Base-by-base conservation (phyloP, 257 asterid genomes). In the Cynanchum wilfordii region DNA sequence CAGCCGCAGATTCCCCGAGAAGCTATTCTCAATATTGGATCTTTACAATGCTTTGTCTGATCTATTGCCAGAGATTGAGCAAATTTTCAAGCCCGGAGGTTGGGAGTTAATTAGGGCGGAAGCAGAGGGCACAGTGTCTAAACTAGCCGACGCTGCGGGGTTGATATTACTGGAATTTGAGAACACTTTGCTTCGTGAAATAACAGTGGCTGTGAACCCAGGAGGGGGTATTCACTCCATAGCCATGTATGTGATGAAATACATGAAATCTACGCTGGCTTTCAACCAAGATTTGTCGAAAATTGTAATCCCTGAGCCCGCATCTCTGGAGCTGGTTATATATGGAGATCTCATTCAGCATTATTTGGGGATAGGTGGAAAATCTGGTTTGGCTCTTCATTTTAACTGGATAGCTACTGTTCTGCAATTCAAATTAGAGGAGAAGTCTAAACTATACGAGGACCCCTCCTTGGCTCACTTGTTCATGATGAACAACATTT, bases 221-320 rank as follows among this genome's bases (percentile, higher is more conserved):
- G 97, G 97, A 16, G 98, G 98, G 33, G 84, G 95, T 11, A 84
- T 90, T 69, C 98, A 93, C 81, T 97, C 96, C 38, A 76, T 93
- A 81, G 86, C 96, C 60, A 89, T 96, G 80, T 93, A 90, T 51
- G 98, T 93, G 79, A 93, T 93, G 98, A 90, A 93, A 29, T 93
- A 93, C 63, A 87, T 88, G 50, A 87, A 89, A 75, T 79, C 88
- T 87, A 89, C 90, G 66, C 81, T 95, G 27, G 96, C 87, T 69
- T 93, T 88, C 60, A 90, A 89, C 79, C 84, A 78, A 60, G 84
- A 90, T 20, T 60, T 93, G 82, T 73, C 72, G 27, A 92, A 87
- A 68, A 75, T 89, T 81, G 88, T 90, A 58, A 88, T 87, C 58
- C 83, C 91, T 0, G 88, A 84, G 83, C 97, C 97, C 13, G 80